phyloP scores from a whole-genome alignment of 108 stramenopile species.

The Cyclotella choctawhatcheeana region DNA sequence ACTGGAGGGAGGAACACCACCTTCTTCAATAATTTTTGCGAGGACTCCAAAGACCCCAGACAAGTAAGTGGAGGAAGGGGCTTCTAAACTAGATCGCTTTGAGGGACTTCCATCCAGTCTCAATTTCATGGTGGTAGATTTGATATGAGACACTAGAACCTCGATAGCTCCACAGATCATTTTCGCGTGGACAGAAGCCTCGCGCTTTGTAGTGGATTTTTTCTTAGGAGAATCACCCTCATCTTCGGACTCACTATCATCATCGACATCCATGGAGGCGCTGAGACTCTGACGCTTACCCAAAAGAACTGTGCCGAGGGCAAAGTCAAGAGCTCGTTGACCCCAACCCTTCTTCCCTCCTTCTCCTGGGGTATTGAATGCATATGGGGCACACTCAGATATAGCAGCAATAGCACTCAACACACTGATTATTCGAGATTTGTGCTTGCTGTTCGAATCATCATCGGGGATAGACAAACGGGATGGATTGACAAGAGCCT shows the following conservation, averaged over 20 bases:
- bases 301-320: conserved; percentile 64
- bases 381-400: conserved; percentile 67
- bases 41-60: conserved; percentile 50
- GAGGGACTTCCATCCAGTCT: conserved; percentile 21
- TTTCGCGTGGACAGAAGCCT: conserved; percentile 60
- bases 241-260: conserved; percentile 43
- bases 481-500: conserved; percentile 66
- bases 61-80: conserved; percentile 43
- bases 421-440: conserved; percentile 54
- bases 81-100: conserved; percentile 19
- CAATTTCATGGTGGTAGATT: conserved; percentile 51
- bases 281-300: conserved; percentile 38
- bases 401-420: conserved; percentile 75
- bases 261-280: conserved; percentile 38
- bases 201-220: conserved; percentile 12
- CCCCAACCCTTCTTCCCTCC: conserved; percentile 51
- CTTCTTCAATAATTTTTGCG: conserved; percentile 55
- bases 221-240: conserved; percentile 45
- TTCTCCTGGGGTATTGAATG: conserved; percentile 54
- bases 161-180: conserved; percentile 78
- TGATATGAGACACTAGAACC: conserved; percentile 70
- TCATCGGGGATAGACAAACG: conserved; percentile 54
- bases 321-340: conserved; percentile 64
- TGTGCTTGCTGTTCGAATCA: conserved; percentile 48
- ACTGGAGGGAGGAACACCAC: conserved; percentile 60